Evolutionary conservation across 2,329 filamentous ascomycete species (phyloP).

Genomic region (Sporothrix humicola): DNA sequence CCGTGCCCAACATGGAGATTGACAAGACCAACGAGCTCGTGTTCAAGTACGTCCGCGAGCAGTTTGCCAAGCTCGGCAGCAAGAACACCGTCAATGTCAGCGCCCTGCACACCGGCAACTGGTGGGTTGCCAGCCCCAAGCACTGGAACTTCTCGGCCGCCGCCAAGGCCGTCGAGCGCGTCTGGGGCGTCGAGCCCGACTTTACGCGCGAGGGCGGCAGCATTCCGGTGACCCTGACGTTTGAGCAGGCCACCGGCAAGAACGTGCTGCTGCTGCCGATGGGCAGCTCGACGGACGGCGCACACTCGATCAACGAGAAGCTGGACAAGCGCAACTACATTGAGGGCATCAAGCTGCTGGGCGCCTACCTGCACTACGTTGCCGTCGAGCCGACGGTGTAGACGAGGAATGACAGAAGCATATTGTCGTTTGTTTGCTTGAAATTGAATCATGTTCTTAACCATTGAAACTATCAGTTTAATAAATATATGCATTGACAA

Average conservation of each 20-base stretch:
- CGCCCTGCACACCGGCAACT: constrained; percentile 90
- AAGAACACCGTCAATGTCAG: constrained; percentile 89
- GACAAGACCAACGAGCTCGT: constrained; percentile 86
- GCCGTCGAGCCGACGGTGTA: constrained; percentile 75
- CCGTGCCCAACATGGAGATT: constrained; percentile 96
- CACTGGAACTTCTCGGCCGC: constrained; percentile 99
- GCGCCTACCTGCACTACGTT: constrained; percentile 94
- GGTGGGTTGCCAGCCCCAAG: constrained; percentile 97
- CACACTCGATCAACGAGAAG: constrained; percentile 98
- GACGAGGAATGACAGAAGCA: background rate
- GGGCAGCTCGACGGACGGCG: constrained; percentile 95
- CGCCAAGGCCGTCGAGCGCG: constrained; percentile 92
- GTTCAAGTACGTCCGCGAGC: constrained; percentile 79
- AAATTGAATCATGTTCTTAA: background rate
- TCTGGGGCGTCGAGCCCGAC: constrained; percentile 92
- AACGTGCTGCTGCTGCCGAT: constrained; percentile 95
- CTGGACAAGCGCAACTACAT: constrained; percentile 97
- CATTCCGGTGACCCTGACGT: constrained; percentile 95
- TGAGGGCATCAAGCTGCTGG: constrained; percentile 93
- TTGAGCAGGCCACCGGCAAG: constrained; percentile 97
- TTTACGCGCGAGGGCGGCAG: constrained; percentile 96
- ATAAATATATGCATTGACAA: background rate
- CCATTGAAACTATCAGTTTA: background rate
- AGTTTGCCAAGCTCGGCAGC: constrained; percentile 83
- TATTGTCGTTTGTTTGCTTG: no score